Conservation (phyloP, 2,329 filamentous ascomycete species). For the Botrytis galanthina region DNA sequence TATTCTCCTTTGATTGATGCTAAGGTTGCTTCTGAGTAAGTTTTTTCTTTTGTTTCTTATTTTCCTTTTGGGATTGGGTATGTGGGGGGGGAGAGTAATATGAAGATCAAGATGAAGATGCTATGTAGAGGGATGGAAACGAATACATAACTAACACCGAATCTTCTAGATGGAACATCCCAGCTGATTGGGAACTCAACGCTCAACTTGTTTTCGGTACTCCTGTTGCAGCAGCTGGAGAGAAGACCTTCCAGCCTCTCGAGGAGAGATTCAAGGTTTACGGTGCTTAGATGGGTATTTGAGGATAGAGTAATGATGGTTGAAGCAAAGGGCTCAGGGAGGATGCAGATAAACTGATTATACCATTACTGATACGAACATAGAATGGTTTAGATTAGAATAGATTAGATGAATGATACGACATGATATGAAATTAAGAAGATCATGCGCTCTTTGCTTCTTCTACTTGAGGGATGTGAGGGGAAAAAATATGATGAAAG, state of each 20-base stretch:
- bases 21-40: conserved; percentile 51
- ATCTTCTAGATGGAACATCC: conserved; percentile 63
- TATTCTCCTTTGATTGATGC: conserved; percentile 85
- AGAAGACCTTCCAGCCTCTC: conserved; percentile 64
- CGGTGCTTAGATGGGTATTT: conserved; percentile 40
- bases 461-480: background rate
- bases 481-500: background rate
- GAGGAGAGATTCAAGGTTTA: conserved; percentile 67
- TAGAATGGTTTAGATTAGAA: background rate
- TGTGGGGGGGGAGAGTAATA: background rate
- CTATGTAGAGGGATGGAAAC: background rate
- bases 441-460: background rate
- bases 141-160: background rate
- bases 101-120: background rate
- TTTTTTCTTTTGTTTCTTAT: background rate
- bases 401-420: background rate
- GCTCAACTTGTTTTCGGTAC: conserved; percentile 83
- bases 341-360: background rate
- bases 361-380: background rate
- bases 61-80: background rate
- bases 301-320: background rate
- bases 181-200: conserved; percentile 70
- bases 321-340: background rate
- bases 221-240: conserved; percentile 52
- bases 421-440: background rate